These are phyloP conservation scores for Mimosa pudica DNA, from an alignment of 306 rosid species.

Conservation along the genomic window DNA sequence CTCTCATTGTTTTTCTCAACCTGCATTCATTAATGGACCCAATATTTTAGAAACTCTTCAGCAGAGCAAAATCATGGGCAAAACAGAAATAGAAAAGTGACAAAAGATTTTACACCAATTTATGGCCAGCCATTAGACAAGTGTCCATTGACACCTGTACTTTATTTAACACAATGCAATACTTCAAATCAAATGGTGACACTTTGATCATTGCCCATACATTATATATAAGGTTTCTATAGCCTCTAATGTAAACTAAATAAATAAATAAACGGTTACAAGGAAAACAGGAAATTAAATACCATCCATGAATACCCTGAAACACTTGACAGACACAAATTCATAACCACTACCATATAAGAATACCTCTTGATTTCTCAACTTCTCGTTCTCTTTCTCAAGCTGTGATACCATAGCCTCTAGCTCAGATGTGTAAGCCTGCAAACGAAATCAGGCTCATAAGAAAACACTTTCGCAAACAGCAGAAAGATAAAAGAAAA, in stretches of 20 bases:
- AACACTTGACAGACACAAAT: neutral
- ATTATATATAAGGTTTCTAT: neutral
- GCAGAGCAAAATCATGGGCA: conserved; percentile 31
- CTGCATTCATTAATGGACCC: conserved; percentile 60
- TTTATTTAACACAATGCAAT: neutral
- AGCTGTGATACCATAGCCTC: conserved; percentile 69
- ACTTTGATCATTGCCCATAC: neutral
- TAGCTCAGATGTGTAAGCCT: conserved; percentile 90
- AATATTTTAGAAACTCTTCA: conserved; percentile 34
- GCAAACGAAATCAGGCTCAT: conserved; percentile 6
- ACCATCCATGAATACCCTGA: neutral
- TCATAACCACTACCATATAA: neutral
- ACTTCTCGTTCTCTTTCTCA: conserved; percentile 68
- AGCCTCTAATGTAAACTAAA: neutral
- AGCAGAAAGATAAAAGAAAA: neutral
- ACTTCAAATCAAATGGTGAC: neutral
- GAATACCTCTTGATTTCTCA: conserved; percentile 67
- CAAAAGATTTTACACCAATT: neutral
- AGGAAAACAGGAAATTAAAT: neutral
- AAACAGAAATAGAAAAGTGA: conserved; percentile 20
- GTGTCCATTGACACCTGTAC: neutral
- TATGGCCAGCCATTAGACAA: neutral
- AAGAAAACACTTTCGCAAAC: conserved; percentile 1
- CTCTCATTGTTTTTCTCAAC: conserved; percentile 61
- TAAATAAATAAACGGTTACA: neutral